Conservation (phyloP, 768 basidiomycete species). For the Pleurotus tuber-regium region DNA sequence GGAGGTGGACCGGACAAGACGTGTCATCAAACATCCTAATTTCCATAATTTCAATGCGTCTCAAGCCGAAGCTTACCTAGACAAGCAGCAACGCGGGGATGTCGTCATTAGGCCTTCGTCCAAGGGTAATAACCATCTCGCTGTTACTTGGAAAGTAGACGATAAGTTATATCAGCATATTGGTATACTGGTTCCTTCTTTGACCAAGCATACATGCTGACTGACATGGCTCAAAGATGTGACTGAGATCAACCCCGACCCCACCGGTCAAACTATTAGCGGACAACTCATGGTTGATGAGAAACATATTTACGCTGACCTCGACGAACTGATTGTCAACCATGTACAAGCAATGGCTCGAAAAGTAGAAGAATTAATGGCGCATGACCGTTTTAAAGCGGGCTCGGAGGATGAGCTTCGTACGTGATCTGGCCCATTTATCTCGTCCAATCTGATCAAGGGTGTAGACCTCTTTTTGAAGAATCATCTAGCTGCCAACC, state of each 20-base stretch:
- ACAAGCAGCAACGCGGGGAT: constrained; percentile 90
- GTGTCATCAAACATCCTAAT: constrained; percentile 96
- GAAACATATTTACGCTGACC: constrained; percentile 83
- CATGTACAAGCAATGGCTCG: constrained; percentile 94
- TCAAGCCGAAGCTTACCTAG: constrained; percentile 87
- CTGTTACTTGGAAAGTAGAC: constrained; percentile 99
- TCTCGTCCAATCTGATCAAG: constrained; percentile 1
- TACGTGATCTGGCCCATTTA: constrained; percentile 39
- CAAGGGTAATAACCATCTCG: constrained; percentile 88
- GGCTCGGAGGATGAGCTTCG: constrained; percentile 88
- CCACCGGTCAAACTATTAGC: constrained; percentile 61
- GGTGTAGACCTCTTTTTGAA: constrained; percentile 71
- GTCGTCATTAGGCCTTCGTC: constrained; percentile 96
- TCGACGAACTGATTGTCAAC: constrained; percentile 96
- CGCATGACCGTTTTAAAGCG: constrained; percentile 92
- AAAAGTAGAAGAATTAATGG: constrained; percentile 91
- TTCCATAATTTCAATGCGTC: constrained; percentile 93
- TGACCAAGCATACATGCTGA: constrained; percentile 3
- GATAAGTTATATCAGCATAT: constrained; percentile 96
- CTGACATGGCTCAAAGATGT: constrained; percentile 53
- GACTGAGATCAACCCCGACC: constrained; percentile 75
- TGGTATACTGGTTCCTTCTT: constrained; percentile 46
- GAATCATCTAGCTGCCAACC: constrained; percentile 90
- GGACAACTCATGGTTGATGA: constrained; percentile 70
- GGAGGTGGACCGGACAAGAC: constrained; percentile 72